phyloP scores from a whole-genome alignment of 108 stramenopile genomes.

The Stephanodiscus triporus region DNA sequence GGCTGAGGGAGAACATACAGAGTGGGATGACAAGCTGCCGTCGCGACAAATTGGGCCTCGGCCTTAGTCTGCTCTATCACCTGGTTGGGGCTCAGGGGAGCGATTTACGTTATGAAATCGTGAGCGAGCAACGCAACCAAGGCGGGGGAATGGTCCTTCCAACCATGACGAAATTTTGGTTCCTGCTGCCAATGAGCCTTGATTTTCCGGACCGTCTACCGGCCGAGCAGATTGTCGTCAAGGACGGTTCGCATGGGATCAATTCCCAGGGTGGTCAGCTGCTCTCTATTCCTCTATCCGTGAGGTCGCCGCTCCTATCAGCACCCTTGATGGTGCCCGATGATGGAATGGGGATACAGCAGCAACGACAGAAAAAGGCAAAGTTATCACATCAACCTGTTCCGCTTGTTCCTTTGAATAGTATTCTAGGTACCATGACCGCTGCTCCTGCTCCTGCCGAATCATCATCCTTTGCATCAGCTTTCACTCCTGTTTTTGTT shows the following conservation, averaged over 20 bases:
- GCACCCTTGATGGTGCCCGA: neutral
- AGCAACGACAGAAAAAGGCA: slow-evolving; percentile 6
- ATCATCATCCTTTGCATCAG: neutral
- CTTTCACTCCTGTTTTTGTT: neutral
- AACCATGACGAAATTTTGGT: slow-evolving; percentile 49
- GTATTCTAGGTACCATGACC: neutral
- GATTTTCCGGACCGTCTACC: slow-evolving; percentile 39
- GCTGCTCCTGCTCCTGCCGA: neutral
- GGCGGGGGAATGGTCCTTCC: slow-evolving; percentile 2
- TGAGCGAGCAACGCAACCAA: slow-evolving; percentile 18
- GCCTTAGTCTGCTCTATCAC: slow-evolving; percentile 57
- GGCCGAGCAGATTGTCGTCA: no score
- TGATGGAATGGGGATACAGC: neutral
- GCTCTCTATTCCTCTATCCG: neutral
- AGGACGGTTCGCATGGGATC: no score
- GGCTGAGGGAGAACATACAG: slow-evolving; percentile 40
- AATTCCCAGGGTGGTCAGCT: neutral
- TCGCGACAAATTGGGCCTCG: slow-evolving; percentile 46
- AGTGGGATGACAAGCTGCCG: slow-evolving; percentile 44
- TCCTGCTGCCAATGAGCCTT: slow-evolving; percentile 39
- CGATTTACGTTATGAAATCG: slow-evolving; percentile 48
- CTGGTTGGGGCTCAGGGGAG: slow-evolving; percentile 52
- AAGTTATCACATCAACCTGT: slow-evolving; percentile 6
- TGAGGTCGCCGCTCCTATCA: neutral
- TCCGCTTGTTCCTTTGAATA: neutral